These are phyloP conservation scores for Clonostachys solani DNA, from an alignment of 2,329 filamentous ascomycete species.

Conservation along the genomic window DNA sequence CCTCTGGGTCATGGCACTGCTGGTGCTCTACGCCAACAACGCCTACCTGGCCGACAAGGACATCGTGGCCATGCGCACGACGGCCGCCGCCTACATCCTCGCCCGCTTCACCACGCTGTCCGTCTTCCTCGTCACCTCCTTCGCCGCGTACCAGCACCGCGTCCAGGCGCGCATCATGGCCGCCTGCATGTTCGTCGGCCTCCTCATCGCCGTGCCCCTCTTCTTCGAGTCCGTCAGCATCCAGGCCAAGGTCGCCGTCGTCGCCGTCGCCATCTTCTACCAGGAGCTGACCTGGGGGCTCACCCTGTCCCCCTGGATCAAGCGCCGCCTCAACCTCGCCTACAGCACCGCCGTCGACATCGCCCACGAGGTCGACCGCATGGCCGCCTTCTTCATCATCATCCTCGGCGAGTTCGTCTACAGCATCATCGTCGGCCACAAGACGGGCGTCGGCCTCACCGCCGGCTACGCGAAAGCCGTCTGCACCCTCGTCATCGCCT, in stretches of 20 bases:
- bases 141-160: slow-evolving; percentile 41
- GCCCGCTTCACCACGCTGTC: slow-evolving; percentile 34
- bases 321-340: slow-evolving; percentile 30
- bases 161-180: slow-evolving; percentile 38
- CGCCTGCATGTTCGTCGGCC: slow-evolving; percentile 29
- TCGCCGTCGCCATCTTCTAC: slow-evolving; percentile 32
- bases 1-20: slow-evolving; percentile 44
- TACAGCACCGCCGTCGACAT: slow-evolving; percentile 45
- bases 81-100: slow-evolving; percentile 39
- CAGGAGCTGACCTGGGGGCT: slow-evolving; percentile 38
- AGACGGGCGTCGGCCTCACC: slow-evolving; percentile 38
- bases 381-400: slow-evolving; percentile 46
- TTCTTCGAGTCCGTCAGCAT: slow-evolving; percentile 34
- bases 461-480: slow-evolving; percentile 34
- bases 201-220: slow-evolving; percentile 36
- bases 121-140: slow-evolving; percentile 34
- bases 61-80: slow-evolving; percentile 35
- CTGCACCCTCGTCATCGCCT: slow-evolving; percentile 43
- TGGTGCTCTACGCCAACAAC: slow-evolving; percentile 44
- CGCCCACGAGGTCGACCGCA: slow-evolving; percentile 42
- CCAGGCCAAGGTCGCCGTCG: slow-evolving; percentile 32
- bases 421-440: slow-evolving; percentile 39
- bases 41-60: slow-evolving; percentile 35
- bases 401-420: slow-evolving; percentile 47
- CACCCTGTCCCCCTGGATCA: slow-evolving; percentile 36